Percentiles rank a stretch among this genome's conserved stretches.
Conservation (phyloP, 345 rosid genomes). For the Lepidium didymum region DNA sequence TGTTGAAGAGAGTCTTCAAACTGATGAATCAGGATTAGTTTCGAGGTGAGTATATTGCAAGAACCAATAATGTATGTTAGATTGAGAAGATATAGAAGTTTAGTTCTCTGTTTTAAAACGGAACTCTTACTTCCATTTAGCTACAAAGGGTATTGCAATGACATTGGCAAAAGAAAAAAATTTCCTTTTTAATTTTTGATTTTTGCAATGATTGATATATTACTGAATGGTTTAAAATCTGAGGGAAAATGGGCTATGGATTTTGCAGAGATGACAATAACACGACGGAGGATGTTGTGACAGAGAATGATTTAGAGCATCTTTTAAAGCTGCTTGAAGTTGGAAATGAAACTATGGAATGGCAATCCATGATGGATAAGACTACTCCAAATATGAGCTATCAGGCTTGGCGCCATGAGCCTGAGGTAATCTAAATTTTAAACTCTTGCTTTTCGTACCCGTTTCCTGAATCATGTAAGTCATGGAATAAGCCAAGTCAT, state of each 20-base stretch:
- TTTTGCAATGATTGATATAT: background rate
- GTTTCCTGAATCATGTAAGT: background rate
- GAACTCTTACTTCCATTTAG: conserved; percentile 3
- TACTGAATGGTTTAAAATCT: background rate
- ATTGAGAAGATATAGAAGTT: background rate
- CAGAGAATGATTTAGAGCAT: conserved; percentile 82
- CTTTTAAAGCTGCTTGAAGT: conserved; percentile 66
- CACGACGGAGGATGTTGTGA: conserved; percentile 39
- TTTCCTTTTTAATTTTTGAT: too few species aligned
- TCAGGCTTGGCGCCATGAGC: conserved; percentile 94
- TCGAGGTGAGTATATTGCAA: conserved; percentile 33
- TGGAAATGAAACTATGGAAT: conserved; percentile 55
- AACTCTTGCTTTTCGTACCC: background rate
- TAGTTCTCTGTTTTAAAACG: conserved; percentile 7
- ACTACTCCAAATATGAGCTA: conserved; percentile 75
- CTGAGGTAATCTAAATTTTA: conserved; percentile 46
- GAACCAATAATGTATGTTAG: background rate
- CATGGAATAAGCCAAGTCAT: background rate
- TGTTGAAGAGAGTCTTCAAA: conserved; percentile 1
- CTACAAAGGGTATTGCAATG: background rate
- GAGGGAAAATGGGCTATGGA: background rate
- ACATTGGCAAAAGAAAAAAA: background rate
- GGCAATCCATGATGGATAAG: conserved; percentile 85
- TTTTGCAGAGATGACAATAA: conserved; percentile 23
- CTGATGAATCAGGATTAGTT: conserved; percentile 27